Percentiles rank a stretch among this genome's conserved stretches.
These are phyloP conservation scores for Xylaria castorea DNA, from an alignment of 495 filamentous ascomycete species.

Conservation along the genomic window DNA sequence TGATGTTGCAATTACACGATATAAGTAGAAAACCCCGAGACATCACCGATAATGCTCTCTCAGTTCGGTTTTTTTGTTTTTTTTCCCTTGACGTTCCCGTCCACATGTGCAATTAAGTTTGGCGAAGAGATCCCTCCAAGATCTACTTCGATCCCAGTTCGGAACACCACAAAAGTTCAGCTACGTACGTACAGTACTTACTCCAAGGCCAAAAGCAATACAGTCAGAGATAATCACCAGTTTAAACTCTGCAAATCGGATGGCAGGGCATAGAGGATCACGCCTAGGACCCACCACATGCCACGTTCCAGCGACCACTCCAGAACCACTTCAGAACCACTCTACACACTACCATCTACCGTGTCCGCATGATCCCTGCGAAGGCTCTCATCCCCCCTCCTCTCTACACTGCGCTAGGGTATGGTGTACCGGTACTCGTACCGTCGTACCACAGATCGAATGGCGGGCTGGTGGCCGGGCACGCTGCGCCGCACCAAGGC, in stretches of 20 bases:
- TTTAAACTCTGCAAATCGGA: conserved; percentile 25
- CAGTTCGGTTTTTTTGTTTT: neutral
- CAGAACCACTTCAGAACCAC: conserved; percentile 1
- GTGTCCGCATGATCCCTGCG: conserved; percentile 28
- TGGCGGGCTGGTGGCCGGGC: conserved; percentile 4
- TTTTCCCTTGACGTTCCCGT: neutral
- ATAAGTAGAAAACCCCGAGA: conserved; percentile 1
- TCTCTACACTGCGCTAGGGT: neutral
- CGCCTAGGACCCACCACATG: conserved; percentile 20
- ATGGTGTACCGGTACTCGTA: conserved; percentile 6
- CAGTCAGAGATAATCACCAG: conserved; percentile 15
- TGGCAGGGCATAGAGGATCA: conserved; percentile 21
- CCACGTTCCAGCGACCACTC: conserved; percentile 28
- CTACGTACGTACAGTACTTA: conserved; percentile 3
- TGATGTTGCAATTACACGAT: neutral
- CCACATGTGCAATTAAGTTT: neutral
- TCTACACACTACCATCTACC: conserved; percentile 20
- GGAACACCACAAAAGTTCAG: conserved; percentile 5
- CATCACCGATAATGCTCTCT: conserved; percentile 4
- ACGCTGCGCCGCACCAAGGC: conserved; percentile 35
- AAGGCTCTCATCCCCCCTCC: neutral
- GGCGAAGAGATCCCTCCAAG: neutral
- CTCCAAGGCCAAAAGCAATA: conserved; percentile 21
- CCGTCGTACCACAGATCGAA: conserved; percentile 13
- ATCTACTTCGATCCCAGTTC: neutral